Evolutionary conservation across 78 protist species (phyloP).

Genomic region (Anaeramoeba flamelloides): DNA sequence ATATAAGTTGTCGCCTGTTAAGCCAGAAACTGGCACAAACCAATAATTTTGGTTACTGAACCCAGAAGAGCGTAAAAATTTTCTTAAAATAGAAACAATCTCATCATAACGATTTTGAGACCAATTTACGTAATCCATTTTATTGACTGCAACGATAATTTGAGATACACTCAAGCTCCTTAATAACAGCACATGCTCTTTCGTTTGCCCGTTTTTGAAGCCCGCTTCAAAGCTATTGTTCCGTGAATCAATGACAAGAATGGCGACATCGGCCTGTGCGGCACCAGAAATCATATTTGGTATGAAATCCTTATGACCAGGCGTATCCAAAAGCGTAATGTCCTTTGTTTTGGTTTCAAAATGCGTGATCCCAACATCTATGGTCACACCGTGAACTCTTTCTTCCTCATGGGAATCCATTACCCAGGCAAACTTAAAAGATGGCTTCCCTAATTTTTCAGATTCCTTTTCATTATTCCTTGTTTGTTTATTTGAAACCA

Average conservation of each 20-base stretch:
- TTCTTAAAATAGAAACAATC: not conserved
- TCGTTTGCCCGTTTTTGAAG: not conserved
- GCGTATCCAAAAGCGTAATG: constrained; percentile 91
- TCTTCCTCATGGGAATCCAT: not conserved
- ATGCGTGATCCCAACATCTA: not conserved
- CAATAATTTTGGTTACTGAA: not conserved
- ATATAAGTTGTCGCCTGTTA: not conserved
- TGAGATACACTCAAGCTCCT: not conserved
- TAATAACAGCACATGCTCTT: not conserved
- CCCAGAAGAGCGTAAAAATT: not conserved
- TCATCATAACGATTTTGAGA: not conserved
- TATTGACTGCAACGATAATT: not conserved
- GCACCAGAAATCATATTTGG: constrained; percentile 84
- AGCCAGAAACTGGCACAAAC: not conserved
- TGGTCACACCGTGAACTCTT: not conserved
- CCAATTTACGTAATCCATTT: not conserved
- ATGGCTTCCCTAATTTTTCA: not conserved
- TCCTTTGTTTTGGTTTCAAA: not conserved
- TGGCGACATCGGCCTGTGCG: constrained; percentile 10
- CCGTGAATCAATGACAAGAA: not conserved
- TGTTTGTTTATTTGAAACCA: not conserved
- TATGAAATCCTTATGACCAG: constrained; percentile 93
- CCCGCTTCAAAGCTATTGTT: not conserved
- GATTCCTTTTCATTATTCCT: not conserved
- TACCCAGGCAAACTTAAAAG: not conserved